phyloP scores from a whole-genome alignment of 78 protist species.

The Dictyostelium brefeldianum region DNA sequence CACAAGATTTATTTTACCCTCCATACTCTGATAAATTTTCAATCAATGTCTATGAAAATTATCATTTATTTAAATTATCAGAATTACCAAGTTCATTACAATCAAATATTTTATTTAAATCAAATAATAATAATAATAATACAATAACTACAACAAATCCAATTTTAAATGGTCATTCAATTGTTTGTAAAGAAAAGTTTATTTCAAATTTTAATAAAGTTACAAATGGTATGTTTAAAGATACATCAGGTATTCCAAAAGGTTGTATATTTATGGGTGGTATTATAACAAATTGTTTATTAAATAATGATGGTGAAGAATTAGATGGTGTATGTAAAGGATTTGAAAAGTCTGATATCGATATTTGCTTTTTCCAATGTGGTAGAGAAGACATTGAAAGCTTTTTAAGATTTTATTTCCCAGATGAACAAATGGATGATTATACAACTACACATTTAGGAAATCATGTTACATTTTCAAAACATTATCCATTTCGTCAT shows the following conservation, averaged over 20 bases:
- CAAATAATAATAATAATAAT: background rate
- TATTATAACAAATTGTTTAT: slow-evolving; percentile 7
- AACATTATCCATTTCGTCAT: slow-evolving; percentile 41
- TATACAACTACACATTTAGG: background rate
- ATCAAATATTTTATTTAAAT: background rate
- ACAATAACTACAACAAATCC: no score
- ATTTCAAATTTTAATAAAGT: background rate
- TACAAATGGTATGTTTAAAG: background rate
- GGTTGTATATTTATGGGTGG: slow-evolving; percentile 51
- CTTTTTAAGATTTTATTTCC: no score
- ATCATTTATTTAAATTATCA: background rate
- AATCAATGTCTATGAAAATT: slow-evolving; percentile 49
- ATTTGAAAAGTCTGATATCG: slow-evolving; percentile 37
- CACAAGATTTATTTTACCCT: slow-evolving; percentile 23
- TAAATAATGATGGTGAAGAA: background rate
- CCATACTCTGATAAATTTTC: background rate
- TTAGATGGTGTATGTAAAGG: background rate
- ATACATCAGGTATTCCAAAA: background rate
- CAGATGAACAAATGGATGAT: background rate
- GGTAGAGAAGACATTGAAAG: background rate
- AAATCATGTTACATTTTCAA: background rate
- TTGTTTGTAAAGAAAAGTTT: background rate
- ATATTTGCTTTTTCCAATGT: background rate
- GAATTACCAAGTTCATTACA: background rate
- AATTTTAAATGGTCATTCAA: background rate